A percentile compares a stretch with the other conserved stretches of the same genome.
phyloP scores from a whole-genome alignment of 371 early-diverging fungal genomes.

The Mucor plumbeus region DNA sequence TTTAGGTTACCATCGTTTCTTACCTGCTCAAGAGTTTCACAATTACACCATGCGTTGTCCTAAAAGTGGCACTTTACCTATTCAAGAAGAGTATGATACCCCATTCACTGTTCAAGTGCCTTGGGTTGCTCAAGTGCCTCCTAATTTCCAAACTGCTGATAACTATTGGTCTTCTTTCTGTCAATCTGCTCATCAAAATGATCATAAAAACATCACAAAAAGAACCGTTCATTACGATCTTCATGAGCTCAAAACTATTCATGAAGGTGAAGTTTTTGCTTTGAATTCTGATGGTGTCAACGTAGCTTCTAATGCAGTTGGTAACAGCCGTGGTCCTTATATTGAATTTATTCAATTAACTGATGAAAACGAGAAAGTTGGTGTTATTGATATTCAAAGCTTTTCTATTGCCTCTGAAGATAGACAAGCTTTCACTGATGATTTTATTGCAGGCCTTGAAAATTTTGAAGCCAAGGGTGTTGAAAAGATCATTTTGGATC shows the following conservation, averaged over 20 bases:
- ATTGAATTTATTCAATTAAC: constrained; percentile 45
- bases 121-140: constrained; percentile 54
- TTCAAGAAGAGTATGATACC: constrained; percentile 47
- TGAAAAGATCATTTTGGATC: constrained; percentile 53
- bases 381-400: constrained; percentile 56
- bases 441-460: constrained; percentile 41
- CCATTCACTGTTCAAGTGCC: constrained; percentile 58
- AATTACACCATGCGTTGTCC: constrained; percentile 53
- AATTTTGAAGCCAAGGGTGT: constrained; percentile 46
- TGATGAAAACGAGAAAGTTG: constrained; percentile 35
- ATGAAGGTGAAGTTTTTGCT: constrained; percentile 45
- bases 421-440: constrained; percentile 41
- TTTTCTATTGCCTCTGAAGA: constrained; percentile 49
- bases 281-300: constrained; percentile 24
- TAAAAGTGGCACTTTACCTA: constrained; percentile 42
- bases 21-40: constrained; percentile 55
- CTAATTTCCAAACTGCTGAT: constrained; percentile 39
- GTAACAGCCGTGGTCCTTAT: constrained; percentile 35
- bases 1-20: constrained; percentile 59
- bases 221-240: constrained; percentile 31
- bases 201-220: constrained; percentile 15
- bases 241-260: constrained; percentile 41
- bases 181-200: constrained; percentile 36
- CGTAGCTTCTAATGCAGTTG: constrained; percentile 32
- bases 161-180: constrained; percentile 51